Conservation (phyloP, 306 rosid genomes). For the Casuarina equisetifolia region DNA sequence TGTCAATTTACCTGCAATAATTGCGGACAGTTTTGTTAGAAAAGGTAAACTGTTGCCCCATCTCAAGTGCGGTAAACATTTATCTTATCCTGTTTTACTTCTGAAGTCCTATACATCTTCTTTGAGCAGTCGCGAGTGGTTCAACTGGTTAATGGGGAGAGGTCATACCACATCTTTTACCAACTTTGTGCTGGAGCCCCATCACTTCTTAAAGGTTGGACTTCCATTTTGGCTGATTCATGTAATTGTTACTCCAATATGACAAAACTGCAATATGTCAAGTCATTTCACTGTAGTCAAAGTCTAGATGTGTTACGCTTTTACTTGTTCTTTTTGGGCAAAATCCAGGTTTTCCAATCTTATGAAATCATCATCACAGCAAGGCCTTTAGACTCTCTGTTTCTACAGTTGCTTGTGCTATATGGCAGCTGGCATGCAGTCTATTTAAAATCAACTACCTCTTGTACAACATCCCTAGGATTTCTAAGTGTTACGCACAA, state of each 20-base stretch:
- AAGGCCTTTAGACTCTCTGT: not conserved
- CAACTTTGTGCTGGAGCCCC: constrained; percentile 96
- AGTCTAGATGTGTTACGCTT: not conserved
- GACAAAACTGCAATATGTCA: not conserved
- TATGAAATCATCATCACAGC: not conserved
- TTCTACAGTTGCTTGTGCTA: not conserved
- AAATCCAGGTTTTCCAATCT: not conserved
- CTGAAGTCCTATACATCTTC: constrained; percentile 30
- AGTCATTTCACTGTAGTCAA: not conserved
- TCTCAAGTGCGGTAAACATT: constrained; percentile 29
- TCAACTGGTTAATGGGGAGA: constrained; percentile 66
- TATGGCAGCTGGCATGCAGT: constrained; percentile 15
- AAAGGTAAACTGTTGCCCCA: constrained; percentile 62
- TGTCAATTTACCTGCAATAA: constrained; percentile 28
- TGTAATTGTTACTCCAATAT: not conserved
- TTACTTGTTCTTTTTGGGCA: not conserved
- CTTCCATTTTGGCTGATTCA: constrained; percentile 2
- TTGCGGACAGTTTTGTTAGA: constrained; percentile 66
- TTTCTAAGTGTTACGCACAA: constrained; percentile 18
- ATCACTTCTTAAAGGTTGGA: constrained; percentile 67
- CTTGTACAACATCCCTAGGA: not conserved
- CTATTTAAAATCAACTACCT: not conserved
- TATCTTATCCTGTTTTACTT: constrained; percentile 31
- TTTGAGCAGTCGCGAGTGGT: constrained; percentile 88
- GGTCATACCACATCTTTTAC: constrained; percentile 89